Conservation (phyloP, 768 basidiomycete species). For the Hygrocybe punicea region DNA sequence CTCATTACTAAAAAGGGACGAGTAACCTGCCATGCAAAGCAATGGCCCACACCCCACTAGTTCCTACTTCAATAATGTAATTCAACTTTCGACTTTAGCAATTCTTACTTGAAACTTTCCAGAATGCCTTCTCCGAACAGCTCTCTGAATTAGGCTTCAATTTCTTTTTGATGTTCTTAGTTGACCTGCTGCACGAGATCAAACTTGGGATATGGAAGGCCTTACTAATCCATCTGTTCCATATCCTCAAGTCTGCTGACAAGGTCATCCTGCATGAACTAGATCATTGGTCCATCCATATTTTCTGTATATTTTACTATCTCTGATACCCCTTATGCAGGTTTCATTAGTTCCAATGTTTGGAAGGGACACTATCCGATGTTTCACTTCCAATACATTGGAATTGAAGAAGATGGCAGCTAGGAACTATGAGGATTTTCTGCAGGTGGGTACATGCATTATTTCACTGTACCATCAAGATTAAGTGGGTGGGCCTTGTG, state of each 20-base stretch:
- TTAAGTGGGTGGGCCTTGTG: neutral
- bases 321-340: conserved; percentile 4
- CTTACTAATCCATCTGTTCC: conserved; percentile 25
- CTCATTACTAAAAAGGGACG: too few species aligned
- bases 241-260: conserved; percentile 16
- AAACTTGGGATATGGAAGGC: conserved; percentile 31
- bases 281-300: conserved; percentile 14
- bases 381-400: conserved; percentile 23
- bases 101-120: too few species aligned
- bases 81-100: too few species aligned
- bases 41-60: too few species aligned
- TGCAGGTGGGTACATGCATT: too few species aligned
- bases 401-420: conserved; percentile 28
- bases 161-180: too few species aligned
- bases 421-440: conserved; percentile 31
- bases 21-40: too few species aligned
- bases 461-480: neutral
- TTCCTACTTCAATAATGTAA: too few species aligned
- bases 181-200: too few species aligned
- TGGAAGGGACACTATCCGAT: conserved; percentile 21
- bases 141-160: conserved; percentile 11
- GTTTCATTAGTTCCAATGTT: conserved; percentile 15
- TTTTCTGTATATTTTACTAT: neutral
- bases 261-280: conserved; percentile 9
- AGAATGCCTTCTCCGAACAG: neutral